Evolutionary conservation across 2,329 filamentous ascomycete genomes (phyloP).

Genomic region (Pestalotiopsis sp.): DNA sequence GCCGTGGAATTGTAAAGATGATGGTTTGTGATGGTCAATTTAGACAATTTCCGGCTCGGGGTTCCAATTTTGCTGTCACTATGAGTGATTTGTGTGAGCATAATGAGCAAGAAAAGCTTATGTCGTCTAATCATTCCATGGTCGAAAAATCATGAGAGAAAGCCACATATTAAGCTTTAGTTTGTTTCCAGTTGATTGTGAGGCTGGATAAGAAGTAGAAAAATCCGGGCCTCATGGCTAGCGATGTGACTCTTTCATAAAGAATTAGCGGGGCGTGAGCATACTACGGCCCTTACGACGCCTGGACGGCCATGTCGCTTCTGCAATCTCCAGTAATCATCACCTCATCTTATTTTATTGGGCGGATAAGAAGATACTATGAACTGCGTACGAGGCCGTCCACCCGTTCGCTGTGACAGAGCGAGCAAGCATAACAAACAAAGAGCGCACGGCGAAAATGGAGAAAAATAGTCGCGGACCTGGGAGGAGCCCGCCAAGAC

Average conservation of each 20-base stretch:
- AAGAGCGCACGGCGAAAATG: neutral
- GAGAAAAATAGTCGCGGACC: neutral
- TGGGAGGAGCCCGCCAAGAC: neutral
- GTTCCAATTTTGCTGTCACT: slow-evolving; percentile 2
- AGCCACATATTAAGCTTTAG: slow-evolving; percentile 5
- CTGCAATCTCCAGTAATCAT: neutral
- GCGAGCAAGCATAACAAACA: neutral
- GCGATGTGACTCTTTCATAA: neutral
- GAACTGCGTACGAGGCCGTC: neutral
- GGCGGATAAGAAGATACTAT: neutral
- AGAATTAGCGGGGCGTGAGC: neutral
- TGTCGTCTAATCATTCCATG: neutral
- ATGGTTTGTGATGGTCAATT: neutral
- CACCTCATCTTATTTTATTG: neutral
- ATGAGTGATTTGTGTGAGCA: neutral
- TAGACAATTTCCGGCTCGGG: neutral
- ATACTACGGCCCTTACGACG: neutral
- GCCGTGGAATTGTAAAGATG: too few species aligned
- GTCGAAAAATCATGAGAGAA: neutral
- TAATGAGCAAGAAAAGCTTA: neutral
- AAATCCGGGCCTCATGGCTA: neutral
- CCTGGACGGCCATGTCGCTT: neutral
- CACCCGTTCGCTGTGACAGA: neutral
- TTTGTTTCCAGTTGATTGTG: slow-evolving; percentile 3
- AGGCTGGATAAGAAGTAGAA: neutral